Evolutionary conservation across 305 asterid genomes (phyloP).

Genomic region (Fraxinus albicans): DNA sequence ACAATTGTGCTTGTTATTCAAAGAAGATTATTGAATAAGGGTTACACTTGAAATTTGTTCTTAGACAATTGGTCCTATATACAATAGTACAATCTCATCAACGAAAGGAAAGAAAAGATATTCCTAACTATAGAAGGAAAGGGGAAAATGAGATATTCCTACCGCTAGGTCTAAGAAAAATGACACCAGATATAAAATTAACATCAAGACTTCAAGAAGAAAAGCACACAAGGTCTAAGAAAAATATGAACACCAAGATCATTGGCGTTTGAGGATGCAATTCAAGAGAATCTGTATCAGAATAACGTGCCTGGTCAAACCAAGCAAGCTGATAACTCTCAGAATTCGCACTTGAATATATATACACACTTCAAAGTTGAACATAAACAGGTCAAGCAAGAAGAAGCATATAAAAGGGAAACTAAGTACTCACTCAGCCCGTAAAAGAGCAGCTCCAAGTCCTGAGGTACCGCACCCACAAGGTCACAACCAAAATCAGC

Average conservation of each 20-base stretch:
- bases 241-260: conserved; percentile 62
- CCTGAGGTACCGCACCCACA: conserved; percentile 98
- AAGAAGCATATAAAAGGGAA: not conserved
- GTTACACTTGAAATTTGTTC: too few species aligned
- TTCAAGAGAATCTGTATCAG: conserved; percentile 83
- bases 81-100: too few species aligned
- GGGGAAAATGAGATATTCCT: too few species aligned
- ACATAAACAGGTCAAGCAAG: not conserved
- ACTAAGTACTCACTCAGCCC: conserved; percentile 59
- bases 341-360: not conserved
- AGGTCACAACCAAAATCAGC: conserved; percentile 69
- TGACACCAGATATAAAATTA: not conserved
- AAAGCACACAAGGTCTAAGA: not conserved
- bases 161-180: too few species aligned
- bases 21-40: too few species aligned
- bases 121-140: too few species aligned
- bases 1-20: too few species aligned
- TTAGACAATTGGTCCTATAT: too few species aligned
- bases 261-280: conserved; percentile 74
- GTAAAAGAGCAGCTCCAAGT: conserved; percentile 86
- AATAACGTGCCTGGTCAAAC: conserved; percentile 52
- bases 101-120: too few species aligned
- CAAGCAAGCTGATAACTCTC: conserved; percentile 12
- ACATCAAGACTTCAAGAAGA: not conserved
- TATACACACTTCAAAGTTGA: not conserved